Evolutionary conservation across 208 protist genomes (phyloP).

Genomic region (Tetramitus jugosus): DNA sequence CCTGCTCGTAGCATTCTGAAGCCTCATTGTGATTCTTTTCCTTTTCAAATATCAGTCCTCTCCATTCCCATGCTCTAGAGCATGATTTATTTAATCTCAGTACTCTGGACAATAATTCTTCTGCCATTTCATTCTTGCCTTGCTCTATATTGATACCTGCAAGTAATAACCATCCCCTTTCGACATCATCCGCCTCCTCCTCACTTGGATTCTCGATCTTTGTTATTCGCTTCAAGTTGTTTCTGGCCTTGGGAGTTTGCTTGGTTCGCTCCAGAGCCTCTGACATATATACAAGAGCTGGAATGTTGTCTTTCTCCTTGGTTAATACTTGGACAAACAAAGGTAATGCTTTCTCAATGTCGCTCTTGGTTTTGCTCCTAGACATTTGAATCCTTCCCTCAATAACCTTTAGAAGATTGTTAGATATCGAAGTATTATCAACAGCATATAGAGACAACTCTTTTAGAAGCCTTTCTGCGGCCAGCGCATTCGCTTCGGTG

Average conservation of each 20-base stretch:
- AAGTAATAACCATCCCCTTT: conserved; percentile 69
- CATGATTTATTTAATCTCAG: conserved; percentile 58
- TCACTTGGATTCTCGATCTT: conserved; percentile 42
- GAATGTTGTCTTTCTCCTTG: conserved; percentile 48
- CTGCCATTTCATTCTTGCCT: conserved; percentile 64
- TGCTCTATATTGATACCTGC: conserved; percentile 67
- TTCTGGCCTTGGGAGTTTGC: conserved; percentile 64
- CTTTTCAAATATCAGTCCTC: conserved; percentile 75
- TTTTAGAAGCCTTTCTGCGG: conserved; percentile 66
- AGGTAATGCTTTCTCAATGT: conserved; percentile 33
- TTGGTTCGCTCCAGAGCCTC: conserved; percentile 56
- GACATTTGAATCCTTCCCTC: conserved; percentile 32
- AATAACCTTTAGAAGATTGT: conserved; percentile 59
- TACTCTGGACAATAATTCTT: conserved; percentile 38
- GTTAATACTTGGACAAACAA: conserved; percentile 6
- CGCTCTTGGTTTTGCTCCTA: conserved; percentile 1
- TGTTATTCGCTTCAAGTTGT: conserved; percentile 55
- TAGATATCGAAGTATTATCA: conserved; percentile 60
- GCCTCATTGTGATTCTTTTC: conserved; percentile 72
- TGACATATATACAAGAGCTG: conserved; percentile 60
- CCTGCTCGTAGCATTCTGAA: conserved; percentile 75
- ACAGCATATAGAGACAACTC: conserved; percentile 54
- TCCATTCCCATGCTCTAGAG: conserved; percentile 61
- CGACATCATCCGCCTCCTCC: conserved; percentile 49
- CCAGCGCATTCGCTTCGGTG: conserved; percentile 64